Conservation (phyloP, 345 rosid genomes). For the Populus pruinosa region DNA sequence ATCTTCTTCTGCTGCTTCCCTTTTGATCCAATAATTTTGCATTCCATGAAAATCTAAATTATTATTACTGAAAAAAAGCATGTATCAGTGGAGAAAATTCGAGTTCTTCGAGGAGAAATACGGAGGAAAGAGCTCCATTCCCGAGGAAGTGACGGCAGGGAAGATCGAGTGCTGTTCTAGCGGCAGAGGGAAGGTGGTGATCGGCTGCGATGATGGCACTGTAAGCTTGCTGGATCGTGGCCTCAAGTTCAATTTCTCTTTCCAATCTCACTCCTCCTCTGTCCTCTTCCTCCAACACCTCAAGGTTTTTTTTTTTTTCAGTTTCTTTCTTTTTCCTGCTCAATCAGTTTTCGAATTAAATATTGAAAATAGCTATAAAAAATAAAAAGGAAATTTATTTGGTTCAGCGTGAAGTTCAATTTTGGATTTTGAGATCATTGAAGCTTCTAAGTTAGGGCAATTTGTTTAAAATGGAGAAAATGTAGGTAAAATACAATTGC, state of each 20-base stretch:
- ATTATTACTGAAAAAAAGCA: neutral
- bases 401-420: too few relatives aligned
- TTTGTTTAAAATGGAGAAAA: neutral
- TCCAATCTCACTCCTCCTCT: slow-evolving; percentile 81
- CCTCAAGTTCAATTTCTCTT: slow-evolving; percentile 79
- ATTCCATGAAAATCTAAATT: too few relatives aligned
- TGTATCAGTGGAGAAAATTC: slow-evolving; percentile 97
- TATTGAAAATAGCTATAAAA: too few relatives aligned
- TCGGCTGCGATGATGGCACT: slow-evolving; percentile 85
- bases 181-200: slow-evolving; percentile 89
- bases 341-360: too few relatives aligned
- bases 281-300: slow-evolving; percentile 90
- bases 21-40: too few relatives aligned
- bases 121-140: slow-evolving; percentile 68
- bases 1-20: too few relatives aligned
- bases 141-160: slow-evolving; percentile 68
- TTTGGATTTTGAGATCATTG: too few relatives aligned
- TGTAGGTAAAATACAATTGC: neutral
- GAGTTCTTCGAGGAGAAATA: slow-evolving; percentile 98
- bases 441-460: too few relatives aligned
- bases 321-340: neutral
- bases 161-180: slow-evolving; percentile 80
- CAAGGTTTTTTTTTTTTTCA: slow-evolving; percentile 42
- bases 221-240: slow-evolving; percentile 92
- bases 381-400: too few relatives aligned